Conservation (phyloP, 106 monocot genomes). For the Acorus gramineus region DNA sequence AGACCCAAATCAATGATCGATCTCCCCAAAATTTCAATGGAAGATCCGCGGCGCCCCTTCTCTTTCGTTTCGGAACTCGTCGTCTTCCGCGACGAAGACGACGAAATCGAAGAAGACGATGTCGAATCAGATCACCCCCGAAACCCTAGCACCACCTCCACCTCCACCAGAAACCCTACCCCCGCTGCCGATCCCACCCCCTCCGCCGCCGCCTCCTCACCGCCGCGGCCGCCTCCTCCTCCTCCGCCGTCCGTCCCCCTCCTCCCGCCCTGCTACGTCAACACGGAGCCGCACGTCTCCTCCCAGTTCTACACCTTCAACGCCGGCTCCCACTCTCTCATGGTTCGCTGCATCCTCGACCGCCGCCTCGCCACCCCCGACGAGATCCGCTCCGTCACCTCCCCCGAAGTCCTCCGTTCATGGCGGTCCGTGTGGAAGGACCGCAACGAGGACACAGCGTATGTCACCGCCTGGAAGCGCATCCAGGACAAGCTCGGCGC, state of each 20-base stretch:
- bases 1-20: too few relatives aligned
- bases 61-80: too few relatives aligned
- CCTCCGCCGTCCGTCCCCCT: neutral
- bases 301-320: constrained; percentile 79
- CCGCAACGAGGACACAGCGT: constrained; percentile 70
- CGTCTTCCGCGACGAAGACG: too few relatives aligned
- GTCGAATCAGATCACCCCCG: too few relatives aligned
- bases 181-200: too few relatives aligned
- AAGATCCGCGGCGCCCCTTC: too few relatives aligned
- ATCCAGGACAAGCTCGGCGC: constrained; percentile 4
- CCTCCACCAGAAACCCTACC: too few relatives aligned
- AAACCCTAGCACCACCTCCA: too few relatives aligned
- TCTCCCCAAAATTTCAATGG: too few relatives aligned
- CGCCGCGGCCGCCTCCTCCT: too few relatives aligned
- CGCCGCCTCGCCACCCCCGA: constrained; percentile 37
- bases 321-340: constrained; percentile 39
- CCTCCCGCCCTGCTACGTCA: constrained; percentile 12
- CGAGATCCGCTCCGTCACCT: constrained; percentile 53
- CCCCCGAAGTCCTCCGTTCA: constrained; percentile 38
- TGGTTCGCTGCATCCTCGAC: constrained; percentile 62
- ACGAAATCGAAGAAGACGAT: too few relatives aligned
- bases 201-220: too few relatives aligned
- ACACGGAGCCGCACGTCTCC: constrained; percentile 58
- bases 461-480: constrained; percentile 75
- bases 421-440: constrained; percentile 81